Base-by-base conservation (phyloP, 2,329 filamentous ascomycete species). In the Hypoxylon sp. region DNA sequence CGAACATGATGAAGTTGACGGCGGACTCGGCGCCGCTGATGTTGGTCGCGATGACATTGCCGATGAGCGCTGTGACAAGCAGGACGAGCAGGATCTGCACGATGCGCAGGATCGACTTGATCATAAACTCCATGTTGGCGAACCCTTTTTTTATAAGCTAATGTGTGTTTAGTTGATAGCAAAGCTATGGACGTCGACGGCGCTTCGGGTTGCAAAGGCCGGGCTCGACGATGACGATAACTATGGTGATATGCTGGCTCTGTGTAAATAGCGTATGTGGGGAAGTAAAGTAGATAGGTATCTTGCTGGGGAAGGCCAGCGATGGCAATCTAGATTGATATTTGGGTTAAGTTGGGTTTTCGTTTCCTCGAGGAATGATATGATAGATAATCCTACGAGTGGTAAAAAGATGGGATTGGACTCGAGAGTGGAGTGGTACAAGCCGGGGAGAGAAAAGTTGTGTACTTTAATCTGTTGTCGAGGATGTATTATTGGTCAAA, bases 1-100 rank as follows among this genome's bases (percentile, higher is more conserved):
- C 87, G 78, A 94, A 94, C 82, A 94, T 90, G 79, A 87, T 83
- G 76, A 87, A 89, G 81, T 89, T 88, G 78, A 89, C 77, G 70
- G 85, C 81, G n/a, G 83, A 79, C 66, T 78, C 75, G 65, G 81
- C 76, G 57, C 82, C 83, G 73, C 82, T 76, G 56, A 80, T 74
- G 75, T 86, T 86, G 74, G 65, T 79, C 55, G 84, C 84, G 65
- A 89, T 87, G 74, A 88, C 83, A 70, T 88, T 89, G 74, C 87
- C 87, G 70, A 88, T 82, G 62, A 89, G 82, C 34, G 82, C 86
- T 2, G 86, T 87, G 60, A 84, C 78, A 70, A 89, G 79, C 45
- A 89, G 74, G 30, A 83, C 82, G 76, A 84, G 83, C 68, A 89
- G 75, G 59, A 89, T 77, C 76, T 87, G 84, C 65, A 82, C 65